Evolutionary conservation across 495 filamentous ascomycete species (phyloP).

Genomic region (Hypoxylon fragiforme): DNA sequence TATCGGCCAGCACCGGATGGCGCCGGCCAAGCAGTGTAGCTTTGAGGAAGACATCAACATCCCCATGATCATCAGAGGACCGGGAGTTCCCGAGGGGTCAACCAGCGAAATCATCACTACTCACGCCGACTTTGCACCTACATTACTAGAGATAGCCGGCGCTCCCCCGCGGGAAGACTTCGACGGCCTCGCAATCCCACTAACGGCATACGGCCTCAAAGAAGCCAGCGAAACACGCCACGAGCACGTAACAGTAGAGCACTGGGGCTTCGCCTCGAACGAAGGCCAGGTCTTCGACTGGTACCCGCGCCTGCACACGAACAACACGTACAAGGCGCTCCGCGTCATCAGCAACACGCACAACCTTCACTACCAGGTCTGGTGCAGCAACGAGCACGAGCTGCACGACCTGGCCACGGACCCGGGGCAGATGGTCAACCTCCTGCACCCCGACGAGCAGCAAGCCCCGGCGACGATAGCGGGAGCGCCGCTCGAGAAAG

Average conservation of each 20-base stretch:
- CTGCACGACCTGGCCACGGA: constrained; percentile 66
- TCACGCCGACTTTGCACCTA: constrained; percentile 71
- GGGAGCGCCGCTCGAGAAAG: constrained; percentile 48
- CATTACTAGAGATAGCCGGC: constrained; percentile 59
- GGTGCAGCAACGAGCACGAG: constrained; percentile 67
- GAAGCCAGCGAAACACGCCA: constrained; percentile 44
- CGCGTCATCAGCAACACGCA: constrained; percentile 58
- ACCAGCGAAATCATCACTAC: constrained; percentile 62
- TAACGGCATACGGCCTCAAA: constrained; percentile 39
- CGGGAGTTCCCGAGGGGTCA: constrained; percentile 52
- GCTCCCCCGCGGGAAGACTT: constrained; percentile 56
- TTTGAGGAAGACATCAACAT: constrained; percentile 78
- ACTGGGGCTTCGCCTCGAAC: constrained; percentile 58
- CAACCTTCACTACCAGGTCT: constrained; percentile 66
- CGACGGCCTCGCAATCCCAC: constrained; percentile 61
- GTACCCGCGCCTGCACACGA: constrained; percentile 37
- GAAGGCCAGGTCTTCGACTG: constrained; percentile 51
- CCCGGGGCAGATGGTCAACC: constrained; percentile 62
- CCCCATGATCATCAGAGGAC: constrained; percentile 65
- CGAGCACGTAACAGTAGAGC: constrained; percentile 70
- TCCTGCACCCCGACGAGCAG: constrained; percentile 45
- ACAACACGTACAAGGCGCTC: constrained; percentile 68
- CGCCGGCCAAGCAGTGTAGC: constrained; percentile 71
- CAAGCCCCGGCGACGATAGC: constrained; percentile 40
- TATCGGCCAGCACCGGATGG: constrained; percentile 72